These are phyloP conservation scores for Rhodofomes roseus DNA, from an alignment of 1,284 basidiomycete genomes.

Conservation along the genomic window DNA sequence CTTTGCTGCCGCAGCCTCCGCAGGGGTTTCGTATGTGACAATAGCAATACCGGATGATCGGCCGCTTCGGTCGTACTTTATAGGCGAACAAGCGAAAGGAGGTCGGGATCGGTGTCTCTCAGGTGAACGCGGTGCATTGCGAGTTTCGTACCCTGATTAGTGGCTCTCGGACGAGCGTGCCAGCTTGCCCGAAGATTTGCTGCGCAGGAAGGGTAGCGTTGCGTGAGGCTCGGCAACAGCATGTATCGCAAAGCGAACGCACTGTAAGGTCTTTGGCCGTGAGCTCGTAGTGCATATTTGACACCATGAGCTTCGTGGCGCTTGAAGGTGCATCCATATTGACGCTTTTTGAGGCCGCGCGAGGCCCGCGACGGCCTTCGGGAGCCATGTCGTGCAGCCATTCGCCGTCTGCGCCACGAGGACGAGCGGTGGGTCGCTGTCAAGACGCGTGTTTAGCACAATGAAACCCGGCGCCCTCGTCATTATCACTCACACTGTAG, in stretches of 20 bases:
- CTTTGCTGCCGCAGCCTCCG: conserved; percentile 82
- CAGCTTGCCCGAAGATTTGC: conserved; percentile 91
- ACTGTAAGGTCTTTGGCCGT: conserved; percentile 87
- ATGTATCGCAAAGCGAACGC: conserved; percentile 27
- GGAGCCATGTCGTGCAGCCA: conserved; percentile 72
- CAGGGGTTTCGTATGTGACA: conserved; percentile 76
- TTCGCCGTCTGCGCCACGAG: conserved; percentile 48
- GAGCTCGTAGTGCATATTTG: conserved; percentile 93
- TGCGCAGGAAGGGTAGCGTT: conserved; percentile 28
- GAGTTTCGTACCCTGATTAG: conserved; percentile 86
- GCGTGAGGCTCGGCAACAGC: not conserved
- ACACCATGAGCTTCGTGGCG: conserved; percentile 73
- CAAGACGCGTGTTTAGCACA: not conserved
- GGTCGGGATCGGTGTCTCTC: conserved; percentile 41
- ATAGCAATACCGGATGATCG: conserved; percentile 85
- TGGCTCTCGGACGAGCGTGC: conserved; percentile 89
- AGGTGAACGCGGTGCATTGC: conserved; percentile 57
- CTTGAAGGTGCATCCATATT: conserved; percentile 26
- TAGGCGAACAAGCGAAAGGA: conserved; percentile 37
- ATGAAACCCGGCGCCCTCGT: too few relatives aligned
- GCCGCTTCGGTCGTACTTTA: conserved; percentile 93
- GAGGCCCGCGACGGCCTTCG: conserved; percentile 25
- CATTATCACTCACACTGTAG: conserved; percentile 39
- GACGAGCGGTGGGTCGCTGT: conserved; percentile 44
- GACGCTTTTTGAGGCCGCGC: not conserved